Evolutionary conservation across 2,329 filamentous ascomycete species (phyloP).

Genomic region (Alternaria gansuensis): DNA sequence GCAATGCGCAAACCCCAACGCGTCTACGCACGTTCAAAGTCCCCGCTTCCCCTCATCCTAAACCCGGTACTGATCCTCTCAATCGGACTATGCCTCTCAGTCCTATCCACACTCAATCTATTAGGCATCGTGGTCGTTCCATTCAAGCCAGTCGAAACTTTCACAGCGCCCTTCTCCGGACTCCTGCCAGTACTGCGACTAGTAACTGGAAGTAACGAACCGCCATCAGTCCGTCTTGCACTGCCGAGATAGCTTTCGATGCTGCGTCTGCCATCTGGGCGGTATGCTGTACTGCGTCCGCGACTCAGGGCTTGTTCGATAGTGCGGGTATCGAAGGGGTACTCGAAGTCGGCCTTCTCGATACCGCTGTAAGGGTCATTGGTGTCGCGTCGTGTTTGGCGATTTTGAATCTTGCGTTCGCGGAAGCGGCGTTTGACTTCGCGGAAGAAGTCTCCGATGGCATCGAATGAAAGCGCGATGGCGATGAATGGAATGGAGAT

Average conservation of each 20-base stretch:
- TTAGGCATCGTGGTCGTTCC: conserved; percentile 22
- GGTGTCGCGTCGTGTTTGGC: neutral
- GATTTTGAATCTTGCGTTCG: conserved; percentile 11
- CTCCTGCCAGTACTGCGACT: conserved; percentile 44
- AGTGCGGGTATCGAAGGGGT: conserved; percentile 35
- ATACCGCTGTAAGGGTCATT: conserved; percentile 7
- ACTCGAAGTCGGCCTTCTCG: conserved; percentile 28
- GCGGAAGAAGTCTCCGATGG: conserved; percentile 46
- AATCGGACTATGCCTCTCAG: conserved; percentile 31
- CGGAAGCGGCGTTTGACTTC: conserved; percentile 34
- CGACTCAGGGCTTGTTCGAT: conserved; percentile 42
- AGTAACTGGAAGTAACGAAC: conserved; percentile 40
- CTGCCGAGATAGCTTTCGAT: conserved; percentile 43
- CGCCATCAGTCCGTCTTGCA: conserved; percentile 18
- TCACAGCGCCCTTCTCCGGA: conserved; percentile 22
- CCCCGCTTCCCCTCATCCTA: conserved; percentile 43
- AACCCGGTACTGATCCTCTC: conserved; percentile 49
- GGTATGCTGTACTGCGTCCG: conserved; percentile 36
- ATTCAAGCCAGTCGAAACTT: conserved; percentile 20
- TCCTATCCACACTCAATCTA: conserved; percentile 32
- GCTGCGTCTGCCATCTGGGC: conserved; percentile 35
- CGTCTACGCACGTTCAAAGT: conserved; percentile 32
- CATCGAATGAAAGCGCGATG: conserved; percentile 58
- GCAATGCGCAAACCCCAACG: neutral
- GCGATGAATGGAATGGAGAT: conserved; percentile 62